phyloP scores from a whole-genome alignment of 2,329 filamentous ascomycete genomes.

The Fusarium nygamai region DNA sequence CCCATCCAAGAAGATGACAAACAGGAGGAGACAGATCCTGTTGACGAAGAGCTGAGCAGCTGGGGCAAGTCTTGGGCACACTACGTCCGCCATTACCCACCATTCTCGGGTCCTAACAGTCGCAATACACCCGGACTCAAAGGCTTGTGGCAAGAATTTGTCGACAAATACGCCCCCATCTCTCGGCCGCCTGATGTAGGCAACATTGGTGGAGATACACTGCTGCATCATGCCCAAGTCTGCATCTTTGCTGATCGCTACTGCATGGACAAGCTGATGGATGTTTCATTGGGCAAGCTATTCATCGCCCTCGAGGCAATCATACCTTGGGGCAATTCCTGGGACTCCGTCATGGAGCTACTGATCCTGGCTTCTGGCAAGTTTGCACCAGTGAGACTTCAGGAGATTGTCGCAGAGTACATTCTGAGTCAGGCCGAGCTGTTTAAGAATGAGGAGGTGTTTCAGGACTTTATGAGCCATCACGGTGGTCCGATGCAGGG shows the following conservation, averaged over 20 bases:
- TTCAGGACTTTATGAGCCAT: not conserved
- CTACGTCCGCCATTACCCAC: not conserved
- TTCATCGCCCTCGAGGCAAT: not conserved
- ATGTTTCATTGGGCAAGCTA: not conserved
- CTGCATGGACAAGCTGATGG: not conserved
- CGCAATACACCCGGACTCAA: not conserved
- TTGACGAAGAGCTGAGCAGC: not conserved
- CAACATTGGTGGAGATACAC: not conserved
- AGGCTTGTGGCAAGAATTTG: not conserved
- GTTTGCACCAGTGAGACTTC: fast-evolving
- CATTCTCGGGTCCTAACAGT: fast-evolving
- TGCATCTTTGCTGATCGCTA: not conserved
- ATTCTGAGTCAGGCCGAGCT: not conserved
- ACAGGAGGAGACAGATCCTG: not conserved
- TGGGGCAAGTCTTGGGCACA: not conserved
- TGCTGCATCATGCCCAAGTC: not conserved
- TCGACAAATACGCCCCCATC: not conserved
- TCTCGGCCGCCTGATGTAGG: not conserved
- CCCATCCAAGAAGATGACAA: not conserved
- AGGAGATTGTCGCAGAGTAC: not conserved
- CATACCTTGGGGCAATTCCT: not conserved
- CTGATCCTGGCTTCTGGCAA: not conserved
- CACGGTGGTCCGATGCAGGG: not conserved
- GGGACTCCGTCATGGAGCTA: not conserved
- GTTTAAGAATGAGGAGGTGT: not conserved